Conservation (phyloP, 1,284 basidiomycete species). For the Porogramme epimiltina region DNA sequence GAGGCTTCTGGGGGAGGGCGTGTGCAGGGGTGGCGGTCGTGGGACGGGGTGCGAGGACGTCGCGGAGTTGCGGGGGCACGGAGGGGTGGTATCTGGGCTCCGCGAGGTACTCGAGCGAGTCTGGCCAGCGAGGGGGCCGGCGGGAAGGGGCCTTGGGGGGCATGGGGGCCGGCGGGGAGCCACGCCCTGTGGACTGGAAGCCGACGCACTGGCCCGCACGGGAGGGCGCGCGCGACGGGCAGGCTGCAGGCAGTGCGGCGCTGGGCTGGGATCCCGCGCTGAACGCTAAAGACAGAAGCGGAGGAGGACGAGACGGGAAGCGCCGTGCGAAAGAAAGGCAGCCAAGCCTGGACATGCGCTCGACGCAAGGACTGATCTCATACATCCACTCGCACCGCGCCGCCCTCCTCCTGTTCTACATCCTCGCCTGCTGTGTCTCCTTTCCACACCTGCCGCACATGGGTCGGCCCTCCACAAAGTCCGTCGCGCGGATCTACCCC, state of each 20-base stretch:
- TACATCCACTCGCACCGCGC: constrained; percentile 13
- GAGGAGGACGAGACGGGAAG: constrained; percentile 3
- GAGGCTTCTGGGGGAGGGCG: constrained; percentile 1
- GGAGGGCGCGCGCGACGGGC: too few relatives aligned
- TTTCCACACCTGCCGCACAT: constrained; percentile 35
- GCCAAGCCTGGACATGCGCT: constrained; percentile 17
- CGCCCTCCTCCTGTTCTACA: constrained; percentile 11
- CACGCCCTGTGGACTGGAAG: too few relatives aligned
- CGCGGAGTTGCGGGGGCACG: constrained; percentile 40
- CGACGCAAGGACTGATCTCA: constrained; percentile 20
- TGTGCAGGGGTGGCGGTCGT: not conserved
- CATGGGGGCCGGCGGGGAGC: too few relatives aligned
- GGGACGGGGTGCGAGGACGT: constrained; percentile 18
- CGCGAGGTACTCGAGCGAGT: constrained; percentile 46
- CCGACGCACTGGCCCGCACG: too few relatives aligned
- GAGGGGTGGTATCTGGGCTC: constrained; percentile 54
- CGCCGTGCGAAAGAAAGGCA: constrained; percentile 8
- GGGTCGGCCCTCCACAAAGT: constrained; percentile 68
- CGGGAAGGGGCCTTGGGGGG: not conserved
- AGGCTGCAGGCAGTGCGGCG: too few relatives aligned
- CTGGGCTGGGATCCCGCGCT: too few relatives aligned
- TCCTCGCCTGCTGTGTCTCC: constrained; percentile 13
- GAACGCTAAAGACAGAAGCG: too few relatives aligned
- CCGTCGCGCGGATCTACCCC: constrained; percentile 73
- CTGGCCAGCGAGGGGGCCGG: constrained; percentile 54